Evolutionary conservation across 169 alveolate species (phyloP).

Genomic region (Theileria annulata): DNA sequence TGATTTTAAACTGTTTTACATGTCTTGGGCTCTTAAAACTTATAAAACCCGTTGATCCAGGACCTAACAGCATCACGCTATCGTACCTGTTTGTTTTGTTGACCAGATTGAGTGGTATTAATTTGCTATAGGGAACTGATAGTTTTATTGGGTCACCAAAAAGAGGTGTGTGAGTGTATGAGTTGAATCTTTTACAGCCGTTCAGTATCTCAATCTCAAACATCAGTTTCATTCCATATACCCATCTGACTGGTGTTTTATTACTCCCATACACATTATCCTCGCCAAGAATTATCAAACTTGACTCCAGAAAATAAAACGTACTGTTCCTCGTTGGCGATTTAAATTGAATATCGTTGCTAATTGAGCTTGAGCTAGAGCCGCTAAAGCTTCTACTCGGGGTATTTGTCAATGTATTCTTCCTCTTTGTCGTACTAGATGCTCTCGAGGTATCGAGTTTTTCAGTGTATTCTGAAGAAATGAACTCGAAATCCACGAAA

Average conservation of each 20-base stretch:
- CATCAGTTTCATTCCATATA: slow-evolving; percentile 51
- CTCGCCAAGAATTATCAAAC: slow-evolving; percentile 2
- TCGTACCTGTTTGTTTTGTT: slow-evolving; percentile 16
- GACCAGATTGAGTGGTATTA: slow-evolving; percentile 51
- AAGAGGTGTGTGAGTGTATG: slow-evolving; percentile 52
- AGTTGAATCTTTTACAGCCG: slow-evolving; percentile 32
- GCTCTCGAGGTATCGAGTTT: neutral
- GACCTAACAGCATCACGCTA: slow-evolving; percentile 47
- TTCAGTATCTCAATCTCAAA: slow-evolving; percentile 48
- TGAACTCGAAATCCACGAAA: slow-evolving; percentile 52
- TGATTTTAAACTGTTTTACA: slow-evolving; percentile 30
- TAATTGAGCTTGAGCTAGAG: slow-evolving; percentile 2
- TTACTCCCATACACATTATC: slow-evolving; percentile 3
- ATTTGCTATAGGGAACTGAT: slow-evolving; percentile 15
- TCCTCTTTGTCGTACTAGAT: neutral
- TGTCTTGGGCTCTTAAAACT: slow-evolving; percentile 42
- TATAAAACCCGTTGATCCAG: slow-evolving; percentile 45
- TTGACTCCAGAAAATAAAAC: slow-evolving; percentile 43
- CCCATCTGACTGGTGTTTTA: slow-evolving; percentile 28
- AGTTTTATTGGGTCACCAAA: slow-evolving; percentile 53
- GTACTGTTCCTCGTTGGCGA: neutral
- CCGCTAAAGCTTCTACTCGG: neutral
- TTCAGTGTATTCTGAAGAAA: slow-evolving; percentile 11
- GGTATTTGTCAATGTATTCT: neutral
- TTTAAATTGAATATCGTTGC: slow-evolving; percentile 1